These are phyloP conservation scores for Penicillium steckii DNA, from an alignment of 495 filamentous ascomycete genomes.

Conservation along the genomic window DNA sequence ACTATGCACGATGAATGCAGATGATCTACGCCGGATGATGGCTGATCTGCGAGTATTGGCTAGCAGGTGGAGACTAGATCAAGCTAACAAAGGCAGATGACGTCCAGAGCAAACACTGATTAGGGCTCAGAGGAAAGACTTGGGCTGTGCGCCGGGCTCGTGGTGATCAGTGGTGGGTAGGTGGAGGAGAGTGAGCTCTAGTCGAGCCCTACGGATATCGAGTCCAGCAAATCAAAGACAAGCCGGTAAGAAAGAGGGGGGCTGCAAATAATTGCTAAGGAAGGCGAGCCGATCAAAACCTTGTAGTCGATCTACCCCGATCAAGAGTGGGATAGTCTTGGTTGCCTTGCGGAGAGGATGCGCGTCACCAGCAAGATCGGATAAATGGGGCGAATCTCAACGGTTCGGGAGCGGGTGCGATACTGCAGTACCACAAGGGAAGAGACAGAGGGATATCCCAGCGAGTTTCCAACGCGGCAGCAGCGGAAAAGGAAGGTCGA, in stretches of 20 bases:
- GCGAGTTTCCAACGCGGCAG: slow-evolving; percentile 8
- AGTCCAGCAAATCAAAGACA: not conserved
- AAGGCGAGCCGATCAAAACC: slow-evolving; percentile 17
- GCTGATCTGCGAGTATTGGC: slow-evolving; percentile 21
- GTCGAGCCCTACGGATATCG: slow-evolving; percentile 10
- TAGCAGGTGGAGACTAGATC: slow-evolving; percentile 30
- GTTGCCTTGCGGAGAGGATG: slow-evolving; percentile 14
- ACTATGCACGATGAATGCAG: slow-evolving; percentile 54
- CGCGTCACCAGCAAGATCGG: not conserved
- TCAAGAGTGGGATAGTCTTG: slow-evolving; percentile 5
- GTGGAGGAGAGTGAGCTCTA: slow-evolving; percentile 12
- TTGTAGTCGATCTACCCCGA: slow-evolving; percentile 17
- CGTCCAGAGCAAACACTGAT: slow-evolving; percentile 30
- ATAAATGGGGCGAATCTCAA: not conserved
- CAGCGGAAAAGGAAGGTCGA: slow-evolving; percentile 8
- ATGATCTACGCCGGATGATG: slow-evolving; percentile 50
- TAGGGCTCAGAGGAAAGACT: slow-evolving; percentile 24
- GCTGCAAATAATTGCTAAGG: not conserved
- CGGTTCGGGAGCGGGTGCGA: not conserved
- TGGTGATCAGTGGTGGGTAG: slow-evolving; percentile 3
- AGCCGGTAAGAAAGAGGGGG: not conserved
- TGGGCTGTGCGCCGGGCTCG: slow-evolving; percentile 23
- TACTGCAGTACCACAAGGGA: not conserved
- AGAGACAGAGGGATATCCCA: not conserved
- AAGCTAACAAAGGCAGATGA: slow-evolving; percentile 39